Percentiles rank a stretch among this genome's conserved stretches.
Conservation (phyloP, 768 basidiomycete species). For the Lactarius tabidus region DNA sequence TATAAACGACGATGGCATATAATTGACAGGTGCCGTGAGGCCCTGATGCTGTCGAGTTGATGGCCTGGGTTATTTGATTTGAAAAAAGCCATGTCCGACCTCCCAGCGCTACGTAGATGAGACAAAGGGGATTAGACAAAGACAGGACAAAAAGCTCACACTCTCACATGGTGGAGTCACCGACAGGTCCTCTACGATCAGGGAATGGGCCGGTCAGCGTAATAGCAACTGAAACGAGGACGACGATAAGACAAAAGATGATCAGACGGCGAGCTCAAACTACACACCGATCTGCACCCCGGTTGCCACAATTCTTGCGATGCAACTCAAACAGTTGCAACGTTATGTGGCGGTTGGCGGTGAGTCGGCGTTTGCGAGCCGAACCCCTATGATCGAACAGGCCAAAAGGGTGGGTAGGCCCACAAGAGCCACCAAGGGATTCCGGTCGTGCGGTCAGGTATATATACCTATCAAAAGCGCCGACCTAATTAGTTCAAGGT, state of each 20-base stretch:
- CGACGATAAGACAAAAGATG: neutral
- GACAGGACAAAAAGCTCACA: conserved; percentile 1
- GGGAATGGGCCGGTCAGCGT: neutral
- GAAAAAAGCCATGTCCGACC: conserved; percentile 15
- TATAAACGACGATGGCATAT: neutral
- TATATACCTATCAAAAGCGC: conserved; percentile 9
- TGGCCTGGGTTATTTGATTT: conserved; percentile 23
- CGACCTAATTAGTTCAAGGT: conserved; percentile 13
- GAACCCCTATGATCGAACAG: conserved; percentile 6
- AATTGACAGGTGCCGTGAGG: conserved; percentile 4
- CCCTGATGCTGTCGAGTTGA: neutral
- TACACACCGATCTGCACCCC: neutral
- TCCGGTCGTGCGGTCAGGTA: neutral
- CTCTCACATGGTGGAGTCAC: conserved; percentile 8
- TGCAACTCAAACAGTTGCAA: neutral
- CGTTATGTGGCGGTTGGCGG: neutral
- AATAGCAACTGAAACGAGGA: neutral
- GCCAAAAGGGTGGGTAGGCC: conserved; percentile 12
- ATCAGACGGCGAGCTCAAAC: neutral
- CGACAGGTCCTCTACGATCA: conserved; percentile 18
- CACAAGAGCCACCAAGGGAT: conserved; percentile 5
- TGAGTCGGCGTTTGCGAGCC: neutral
- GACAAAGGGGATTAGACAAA: neutral
- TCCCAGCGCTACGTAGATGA: conserved; percentile 7
- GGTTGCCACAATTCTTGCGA: neutral